phyloP scores from a whole-genome alignment of 352 stramenopile species.

The Phytopythium montanum region DNA sequence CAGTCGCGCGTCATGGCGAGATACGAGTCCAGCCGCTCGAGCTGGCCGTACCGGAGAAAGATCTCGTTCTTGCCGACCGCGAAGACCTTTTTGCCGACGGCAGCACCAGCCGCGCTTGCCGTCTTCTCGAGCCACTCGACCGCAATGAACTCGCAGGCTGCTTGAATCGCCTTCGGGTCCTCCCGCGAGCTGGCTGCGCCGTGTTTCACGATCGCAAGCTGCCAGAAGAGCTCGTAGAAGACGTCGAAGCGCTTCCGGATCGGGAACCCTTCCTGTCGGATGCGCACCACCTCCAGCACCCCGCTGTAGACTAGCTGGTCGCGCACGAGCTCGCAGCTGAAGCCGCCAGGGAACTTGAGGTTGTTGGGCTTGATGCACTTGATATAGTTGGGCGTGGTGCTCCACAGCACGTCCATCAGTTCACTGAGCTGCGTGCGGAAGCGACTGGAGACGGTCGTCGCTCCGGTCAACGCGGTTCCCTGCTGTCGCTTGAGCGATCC shows the following conservation, averaged over 20 bases:
- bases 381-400: constrained; percentile 92
- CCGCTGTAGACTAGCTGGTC: constrained; percentile 92
- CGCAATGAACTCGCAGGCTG: constrained; percentile 49
- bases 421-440: constrained; percentile 77
- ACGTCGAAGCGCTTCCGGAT: constrained; percentile 76
- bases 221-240: constrained; percentile 75
- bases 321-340: constrained; percentile 85
- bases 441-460: constrained; percentile 63
- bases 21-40: constrained; percentile 65
- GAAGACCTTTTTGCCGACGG: constrained; percentile 39
- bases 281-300: constrained; percentile 91
- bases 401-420: constrained; percentile 80
- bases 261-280: constrained; percentile 90
- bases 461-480: constrained; percentile 49
- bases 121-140: constrained; percentile 37
- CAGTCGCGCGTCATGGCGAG: constrained; percentile 33
- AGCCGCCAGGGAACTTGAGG: constrained; percentile 87
- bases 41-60: constrained; percentile 73
- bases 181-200: constrained; percentile 16
- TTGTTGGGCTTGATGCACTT: constrained; percentile 96
- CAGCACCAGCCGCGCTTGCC: not conserved
- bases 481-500: constrained; percentile 27
- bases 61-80: constrained; percentile 70
- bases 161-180: constrained; percentile 18
- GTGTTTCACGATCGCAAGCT: constrained; percentile 31